Evolutionary conservation across 768 basidiomycete species (phyloP).

Genomic region (Kwoniella sp.): DNA sequence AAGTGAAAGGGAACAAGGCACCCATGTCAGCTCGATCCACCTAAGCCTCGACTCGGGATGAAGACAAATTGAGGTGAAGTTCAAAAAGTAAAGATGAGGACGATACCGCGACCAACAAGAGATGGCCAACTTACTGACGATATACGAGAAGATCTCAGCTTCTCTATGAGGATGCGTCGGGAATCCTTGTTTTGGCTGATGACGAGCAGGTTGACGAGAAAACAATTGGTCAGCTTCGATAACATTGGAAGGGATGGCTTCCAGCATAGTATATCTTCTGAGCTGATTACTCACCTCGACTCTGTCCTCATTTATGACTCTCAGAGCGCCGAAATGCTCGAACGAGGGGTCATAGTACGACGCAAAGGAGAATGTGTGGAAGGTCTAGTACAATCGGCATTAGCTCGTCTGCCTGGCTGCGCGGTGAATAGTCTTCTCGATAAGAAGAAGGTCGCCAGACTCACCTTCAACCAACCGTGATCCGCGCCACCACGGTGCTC

Average conservation of each 20-base stretch:
- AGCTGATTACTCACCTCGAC: slow-evolving; percentile 38
- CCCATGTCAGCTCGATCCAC: no score
- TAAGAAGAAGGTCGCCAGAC: slow-evolving; percentile 59
- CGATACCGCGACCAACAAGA: slow-evolving; percentile 53
- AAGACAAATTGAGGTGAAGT: neutral
- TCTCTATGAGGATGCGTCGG: slow-evolving; percentile 71
- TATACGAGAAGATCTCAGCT: slow-evolving; percentile 90
- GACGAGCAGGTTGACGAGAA: slow-evolving; percentile 2
- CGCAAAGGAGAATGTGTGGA: slow-evolving; percentile 48
- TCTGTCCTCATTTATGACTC: slow-evolving; percentile 79
- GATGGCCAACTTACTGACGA: slow-evolving; percentile 84
- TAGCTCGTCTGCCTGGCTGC: neutral
- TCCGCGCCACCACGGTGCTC: slow-evolving; percentile 72
- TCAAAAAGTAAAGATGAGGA: neutral
- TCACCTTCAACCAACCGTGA: slow-evolving; percentile 84
- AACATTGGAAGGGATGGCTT: neutral
- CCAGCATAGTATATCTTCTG: no score
- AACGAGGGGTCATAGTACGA: slow-evolving; percentile 68
- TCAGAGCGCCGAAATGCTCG: slow-evolving; percentile 70
- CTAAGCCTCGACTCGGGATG: neutral
- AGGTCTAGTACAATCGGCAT: slow-evolving; percentile 24
- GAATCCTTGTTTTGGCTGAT: slow-evolving; percentile 69
- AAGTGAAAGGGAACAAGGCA: neutral
- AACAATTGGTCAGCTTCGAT: neutral
- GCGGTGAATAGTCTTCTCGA: neutral